Base-by-base conservation (phyloP, 2,329 filamentous ascomycete genomes). In the Apiospora aurea region DNA sequence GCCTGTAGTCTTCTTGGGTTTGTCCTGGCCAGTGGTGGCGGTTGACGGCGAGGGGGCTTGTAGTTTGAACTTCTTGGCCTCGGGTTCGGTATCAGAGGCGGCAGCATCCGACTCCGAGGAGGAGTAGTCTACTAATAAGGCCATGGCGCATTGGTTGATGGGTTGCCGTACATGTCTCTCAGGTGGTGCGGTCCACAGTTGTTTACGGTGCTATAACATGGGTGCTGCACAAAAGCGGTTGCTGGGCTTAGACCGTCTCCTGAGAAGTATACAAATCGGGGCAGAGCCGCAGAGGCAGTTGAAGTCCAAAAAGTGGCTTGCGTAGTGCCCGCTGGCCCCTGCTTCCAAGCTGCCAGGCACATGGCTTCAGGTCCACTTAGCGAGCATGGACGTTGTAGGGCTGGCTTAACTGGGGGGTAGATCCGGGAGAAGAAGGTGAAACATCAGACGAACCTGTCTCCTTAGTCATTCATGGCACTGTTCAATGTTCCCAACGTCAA, bases 291-390 rank as follows among this genome's bases (percentile, higher is more conserved):
- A 51, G n/a, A 24, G 24, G 21, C 6, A 43, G 66, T 67, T 38
- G 38, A 24, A 44, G 66, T 68, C 44, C 66, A 26, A 46, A 34
- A 47, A n/a, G 66, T 46, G 66, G 66, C 66, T 68, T 68, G 66
- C 66, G 44, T 44, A 46, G 53, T 29, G 53, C 53, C 29, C 53
- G 26, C 34, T 61, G 53, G 53, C 53, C 53, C 53, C 53, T 61
- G 53, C 53, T 38, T 61, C 5, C 10, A 29, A 41, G 57, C 29
- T n/a, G 8, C 34, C 57, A 64, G 57, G 57, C 57, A 41, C 57
- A 64, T 41, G 57, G 53, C 53, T 64, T 64, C 7, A 64, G 57
- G 57, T 18, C 57, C 57, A 64, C 57, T 41, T 41, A 13, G 29
- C 18, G 29, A 61, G 53, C 53, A 61, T 64, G 18, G 57, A 21